Conservation (phyloP, 164 flowering plant species). For the Santalum album region DNA sequence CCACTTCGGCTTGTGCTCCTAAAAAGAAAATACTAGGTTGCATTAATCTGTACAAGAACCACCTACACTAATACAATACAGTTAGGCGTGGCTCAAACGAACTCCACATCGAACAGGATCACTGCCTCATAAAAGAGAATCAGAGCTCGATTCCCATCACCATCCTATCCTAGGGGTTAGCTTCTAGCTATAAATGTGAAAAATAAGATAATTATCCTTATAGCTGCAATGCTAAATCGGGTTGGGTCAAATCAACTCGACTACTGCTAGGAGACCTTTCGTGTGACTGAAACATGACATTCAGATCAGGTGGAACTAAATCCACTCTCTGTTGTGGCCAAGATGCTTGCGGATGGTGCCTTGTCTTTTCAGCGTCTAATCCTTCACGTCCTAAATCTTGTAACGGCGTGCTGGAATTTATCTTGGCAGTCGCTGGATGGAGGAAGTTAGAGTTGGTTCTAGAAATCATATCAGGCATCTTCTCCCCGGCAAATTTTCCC, state of each 20-base stretch:
- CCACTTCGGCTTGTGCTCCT: slow-evolving; percentile 6
- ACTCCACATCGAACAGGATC: too few relatives aligned
- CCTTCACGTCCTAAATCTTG: slow-evolving; percentile 11
- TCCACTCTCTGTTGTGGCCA: slow-evolving; percentile 22
- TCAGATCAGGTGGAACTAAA: slow-evolving; percentile 49
- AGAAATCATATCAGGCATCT: slow-evolving; percentile 8
- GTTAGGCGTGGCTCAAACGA: too few relatives aligned
- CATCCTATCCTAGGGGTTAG: slow-evolving; percentile 12
- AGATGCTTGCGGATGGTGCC: slow-evolving; percentile 18
- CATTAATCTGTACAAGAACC: slow-evolving; percentile 20
- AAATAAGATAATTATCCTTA: slow-evolving; percentile 24
- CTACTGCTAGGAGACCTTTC: slow-evolving; percentile 41
- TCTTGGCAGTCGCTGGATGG: slow-evolving; percentile 9
- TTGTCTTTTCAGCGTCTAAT: slow-evolving; percentile 3
- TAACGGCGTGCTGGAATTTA: slow-evolving; percentile 9
- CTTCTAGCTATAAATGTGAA: neutral
- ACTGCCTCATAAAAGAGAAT: neutral
- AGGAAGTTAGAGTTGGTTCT: slow-evolving; percentile 17
- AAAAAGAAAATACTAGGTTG: slow-evolving; percentile 8
- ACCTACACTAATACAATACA: too few relatives aligned
- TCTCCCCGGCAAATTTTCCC: slow-evolving; percentile 15
- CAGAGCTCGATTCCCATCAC: neutral
- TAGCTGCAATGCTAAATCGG: slow-evolving; percentile 61
- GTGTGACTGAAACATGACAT: slow-evolving; percentile 36
- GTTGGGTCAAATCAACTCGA: slow-evolving; percentile 42